Evolutionary conservation across 2,329 filamentous ascomycete genomes (phyloP), one percentile per base, ranked within the genome.

Genomic region (Waltergamsia citrina): DNA sequence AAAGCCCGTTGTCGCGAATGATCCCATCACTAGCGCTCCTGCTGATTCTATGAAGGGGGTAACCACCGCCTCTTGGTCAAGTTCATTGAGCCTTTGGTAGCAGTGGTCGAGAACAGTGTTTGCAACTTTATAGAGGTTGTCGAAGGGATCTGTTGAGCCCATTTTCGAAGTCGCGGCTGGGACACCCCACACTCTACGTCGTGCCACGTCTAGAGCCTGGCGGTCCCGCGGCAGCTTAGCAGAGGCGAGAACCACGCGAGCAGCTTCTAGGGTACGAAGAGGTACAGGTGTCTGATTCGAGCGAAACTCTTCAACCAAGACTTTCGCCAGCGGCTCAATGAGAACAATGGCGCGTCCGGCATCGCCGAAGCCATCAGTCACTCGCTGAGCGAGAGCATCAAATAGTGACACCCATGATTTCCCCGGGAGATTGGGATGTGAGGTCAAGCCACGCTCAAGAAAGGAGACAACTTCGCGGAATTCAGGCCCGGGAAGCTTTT

Each of bases 401-500:
- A 85, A 74, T 1, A 90, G 59, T 1, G 62, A 52, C 18, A 62
- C 50, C 72, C 71, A 77, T 6, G 59, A 50, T 12, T 55, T 38
- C 43, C 55, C 57, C 1, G 68, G 65, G 7, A 75, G 53, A 14
- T 60, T 60, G 0, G 67, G 65, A 3, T 66, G 65, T 16, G 61
- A 57, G 20, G 55, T 53, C 31, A 82, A 51, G 14, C 83, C 77
- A 43, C 68, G 60, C 45, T 79, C 69, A 4, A 94, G 64, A 22
- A 93, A 70, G 14, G 71, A 78, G 12, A 79, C 67, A 17, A 82
- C 60, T 33, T 81, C 74, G 7, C 81, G 77, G 42, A 85, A 87
- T 36, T 85, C 78, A 9, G 76, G 73, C 11, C 81, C 74, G 35
- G 79, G 52, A 23, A 74, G 61, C 38, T 65, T 55, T 7, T 67